phyloP scores from a whole-genome alignment of 768 basidiomycete genomes.

The Cubamyces sp. region DNA sequence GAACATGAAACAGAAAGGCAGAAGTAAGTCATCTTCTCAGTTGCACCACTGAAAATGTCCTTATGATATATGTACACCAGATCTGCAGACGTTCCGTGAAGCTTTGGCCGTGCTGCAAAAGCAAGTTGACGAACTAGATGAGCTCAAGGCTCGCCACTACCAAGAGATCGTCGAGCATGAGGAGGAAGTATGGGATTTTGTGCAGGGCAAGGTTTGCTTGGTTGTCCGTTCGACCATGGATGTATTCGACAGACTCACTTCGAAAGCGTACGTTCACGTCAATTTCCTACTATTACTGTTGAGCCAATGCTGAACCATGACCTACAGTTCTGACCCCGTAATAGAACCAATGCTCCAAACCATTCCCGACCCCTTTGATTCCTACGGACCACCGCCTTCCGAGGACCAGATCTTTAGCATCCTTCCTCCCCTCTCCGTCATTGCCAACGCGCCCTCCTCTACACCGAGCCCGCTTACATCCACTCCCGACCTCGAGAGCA shows the following conservation, averaged over 20 bases:
- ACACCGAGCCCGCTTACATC: slow-evolving; percentile 62
- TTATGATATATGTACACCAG: slow-evolving; percentile 48
- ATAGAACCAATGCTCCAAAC: slow-evolving; percentile 91
- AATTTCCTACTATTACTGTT: not conserved
- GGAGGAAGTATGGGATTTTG: slow-evolving; percentile 94
- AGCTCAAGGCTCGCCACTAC: slow-evolving; percentile 83
- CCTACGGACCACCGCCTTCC: slow-evolving; percentile 84
- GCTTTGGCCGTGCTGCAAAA: slow-evolving; percentile 79
- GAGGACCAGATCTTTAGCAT: slow-evolving; percentile 95
- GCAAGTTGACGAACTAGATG: slow-evolving; percentile 91
- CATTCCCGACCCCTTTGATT: slow-evolving; percentile 91
- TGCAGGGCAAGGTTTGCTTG: slow-evolving; percentile 85
- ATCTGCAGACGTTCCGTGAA: slow-evolving; percentile 86
- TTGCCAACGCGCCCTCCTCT: slow-evolving; percentile 66
- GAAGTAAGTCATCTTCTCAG: slow-evolving; percentile 58
- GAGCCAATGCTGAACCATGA: slow-evolving; percentile 4
- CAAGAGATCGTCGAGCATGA: slow-evolving; percentile 90
- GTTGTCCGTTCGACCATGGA: slow-evolving; percentile 91
- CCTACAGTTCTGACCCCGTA: slow-evolving; percentile 76
- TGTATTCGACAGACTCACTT: slow-evolving; percentile 84
- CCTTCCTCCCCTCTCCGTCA: slow-evolving; percentile 79
- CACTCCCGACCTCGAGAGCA: slow-evolving; percentile 39
- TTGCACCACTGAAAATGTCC: not conserved
- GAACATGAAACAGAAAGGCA: slow-evolving; percentile 82
- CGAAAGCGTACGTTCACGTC: slow-evolving; percentile 70